phyloP scores from a whole-genome alignment of 495 filamentous ascomycete genomes.

The Chaetomium fimeti region DNA sequence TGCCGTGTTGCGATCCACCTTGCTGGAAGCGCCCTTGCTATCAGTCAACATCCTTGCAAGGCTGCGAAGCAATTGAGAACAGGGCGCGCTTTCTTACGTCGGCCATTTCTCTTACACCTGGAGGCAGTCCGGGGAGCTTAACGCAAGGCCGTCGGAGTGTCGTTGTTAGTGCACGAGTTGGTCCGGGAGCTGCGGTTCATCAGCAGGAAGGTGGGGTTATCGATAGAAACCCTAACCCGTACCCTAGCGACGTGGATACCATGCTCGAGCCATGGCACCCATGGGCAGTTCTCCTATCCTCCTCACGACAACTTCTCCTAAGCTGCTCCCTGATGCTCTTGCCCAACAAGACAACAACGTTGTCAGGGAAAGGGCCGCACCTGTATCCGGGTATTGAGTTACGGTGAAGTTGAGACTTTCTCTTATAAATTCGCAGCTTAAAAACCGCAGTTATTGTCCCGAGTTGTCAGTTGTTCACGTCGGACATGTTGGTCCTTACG shows the following conservation, averaged over 20 bases:
- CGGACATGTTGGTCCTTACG: background rate
- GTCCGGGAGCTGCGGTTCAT: background rate
- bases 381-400: too few species aligned
- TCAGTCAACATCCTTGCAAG: constrained; percentile 32
- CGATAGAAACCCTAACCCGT: constrained; percentile 5
- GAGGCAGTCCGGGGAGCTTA: background rate
- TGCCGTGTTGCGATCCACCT: constrained; percentile 66
- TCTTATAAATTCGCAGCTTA: too few species aligned
- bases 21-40: constrained; percentile 29
- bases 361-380: too few species aligned
- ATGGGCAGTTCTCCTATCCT: too few species aligned
- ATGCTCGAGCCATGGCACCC: background rate
- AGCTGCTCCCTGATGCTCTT: too few species aligned
- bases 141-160: background rate
- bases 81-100: constrained; percentile 24
- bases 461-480: too few species aligned
- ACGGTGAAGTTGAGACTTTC: too few species aligned
- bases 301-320: too few species aligned
- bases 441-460: background rate
- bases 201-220: constrained; percentile 2
- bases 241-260: too few species aligned
- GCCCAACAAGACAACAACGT: too few species aligned
- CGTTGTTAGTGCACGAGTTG: background rate
- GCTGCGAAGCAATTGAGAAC: background rate
- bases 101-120: constrained; percentile 26